A percentile compares a stretch with the other conserved stretches of the same genome.
Conservation (phyloP, 441 rosid genomes). For the Viola pubescens region DNA sequence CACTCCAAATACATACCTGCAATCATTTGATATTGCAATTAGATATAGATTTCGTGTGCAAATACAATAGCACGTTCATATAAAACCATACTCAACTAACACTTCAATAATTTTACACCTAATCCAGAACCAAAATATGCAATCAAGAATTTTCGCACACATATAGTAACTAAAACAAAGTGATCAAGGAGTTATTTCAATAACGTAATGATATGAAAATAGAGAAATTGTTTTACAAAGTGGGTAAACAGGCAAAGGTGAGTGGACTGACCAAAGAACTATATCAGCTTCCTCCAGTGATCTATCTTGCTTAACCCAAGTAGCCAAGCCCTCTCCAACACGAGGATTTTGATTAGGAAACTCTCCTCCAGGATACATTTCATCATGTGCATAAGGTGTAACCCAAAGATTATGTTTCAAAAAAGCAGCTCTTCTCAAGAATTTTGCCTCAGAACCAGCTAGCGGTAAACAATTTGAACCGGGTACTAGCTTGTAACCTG, state of each 20-base stretch:
- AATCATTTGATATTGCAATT: constrained; percentile 19
- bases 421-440: constrained; percentile 84
- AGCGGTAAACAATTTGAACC: constrained; percentile 83
- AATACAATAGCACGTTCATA: too few relatives aligned
- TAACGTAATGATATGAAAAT: not conserved
- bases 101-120: too few relatives aligned
- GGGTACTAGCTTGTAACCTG: constrained; percentile 79
- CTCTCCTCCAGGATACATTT: constrained; percentile 87
- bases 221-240: not conserved
- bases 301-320: constrained; percentile 84
- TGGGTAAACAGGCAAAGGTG: not conserved
- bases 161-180: too few relatives aligned
- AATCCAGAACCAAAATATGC: too few relatives aligned
- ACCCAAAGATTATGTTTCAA: constrained; percentile 87
- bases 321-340: constrained; percentile 67
- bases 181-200: not conserved
- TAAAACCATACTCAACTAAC: too few relatives aligned
- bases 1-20: constrained; percentile 84
- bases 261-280: constrained; percentile 60
- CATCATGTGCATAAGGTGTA: constrained; percentile 56
- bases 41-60: not conserved
- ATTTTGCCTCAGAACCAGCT: constrained; percentile 73
- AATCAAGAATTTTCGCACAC: too few relatives aligned
- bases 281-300: constrained; percentile 69
- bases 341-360: constrained; percentile 93